These are phyloP conservation scores for Lasiodiplodia sp. DNA, from an alignment of 2,329 filamentous ascomycete genomes.

Conservation along the genomic window DNA sequence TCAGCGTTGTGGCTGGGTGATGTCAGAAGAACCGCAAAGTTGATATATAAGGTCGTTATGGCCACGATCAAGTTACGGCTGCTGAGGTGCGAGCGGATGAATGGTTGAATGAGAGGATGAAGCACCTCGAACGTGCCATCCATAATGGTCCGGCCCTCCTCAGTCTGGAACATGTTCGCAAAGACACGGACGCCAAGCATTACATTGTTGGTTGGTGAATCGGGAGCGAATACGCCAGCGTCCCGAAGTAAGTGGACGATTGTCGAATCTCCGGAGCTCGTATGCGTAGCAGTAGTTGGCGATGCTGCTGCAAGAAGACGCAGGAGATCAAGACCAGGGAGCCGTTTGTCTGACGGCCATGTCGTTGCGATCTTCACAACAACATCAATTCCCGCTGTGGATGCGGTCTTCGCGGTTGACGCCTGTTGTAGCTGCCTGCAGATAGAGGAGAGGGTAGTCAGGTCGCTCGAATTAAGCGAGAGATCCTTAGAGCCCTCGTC, in stretches of 20 bases:
- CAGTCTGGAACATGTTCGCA: slow-evolving; percentile 81
- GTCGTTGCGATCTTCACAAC: slow-evolving; percentile 74
- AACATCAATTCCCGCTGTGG: slow-evolving; percentile 63
- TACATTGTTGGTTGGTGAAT: slow-evolving; percentile 75
- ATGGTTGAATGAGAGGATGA: slow-evolving; percentile 68
- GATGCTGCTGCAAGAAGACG: slow-evolving; percentile 78
- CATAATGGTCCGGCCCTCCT: slow-evolving; percentile 69
- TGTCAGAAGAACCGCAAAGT: slow-evolving; percentile 78
- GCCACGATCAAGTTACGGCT: slow-evolving; percentile 87
- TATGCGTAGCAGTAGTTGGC: slow-evolving; percentile 69
- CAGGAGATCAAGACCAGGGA: slow-evolving; percentile 86
- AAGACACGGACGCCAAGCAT: slow-evolving; percentile 87
- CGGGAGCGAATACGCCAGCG: slow-evolving; percentile 64
- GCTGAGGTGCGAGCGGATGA: slow-evolving; percentile 59
- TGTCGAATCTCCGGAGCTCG: slow-evolving; percentile 60
- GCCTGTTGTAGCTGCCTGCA: slow-evolving; percentile 68
- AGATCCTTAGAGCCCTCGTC: slow-evolving; percentile 74
- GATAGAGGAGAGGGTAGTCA: slow-evolving; percentile 67
- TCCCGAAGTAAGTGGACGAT: slow-evolving; percentile 67
- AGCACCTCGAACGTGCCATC: slow-evolving; percentile 66
- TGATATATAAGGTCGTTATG: slow-evolving; percentile 81
- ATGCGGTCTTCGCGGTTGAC: slow-evolving; percentile 34
- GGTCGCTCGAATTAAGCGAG: slow-evolving; percentile 75
- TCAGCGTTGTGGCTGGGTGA: slow-evolving; percentile 57
- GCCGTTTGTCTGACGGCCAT: slow-evolving; percentile 82